Evolutionary conservation across 1,139 yeast species (phyloP).

Genomic region (Sugiyamaella neomexicana): DNA sequence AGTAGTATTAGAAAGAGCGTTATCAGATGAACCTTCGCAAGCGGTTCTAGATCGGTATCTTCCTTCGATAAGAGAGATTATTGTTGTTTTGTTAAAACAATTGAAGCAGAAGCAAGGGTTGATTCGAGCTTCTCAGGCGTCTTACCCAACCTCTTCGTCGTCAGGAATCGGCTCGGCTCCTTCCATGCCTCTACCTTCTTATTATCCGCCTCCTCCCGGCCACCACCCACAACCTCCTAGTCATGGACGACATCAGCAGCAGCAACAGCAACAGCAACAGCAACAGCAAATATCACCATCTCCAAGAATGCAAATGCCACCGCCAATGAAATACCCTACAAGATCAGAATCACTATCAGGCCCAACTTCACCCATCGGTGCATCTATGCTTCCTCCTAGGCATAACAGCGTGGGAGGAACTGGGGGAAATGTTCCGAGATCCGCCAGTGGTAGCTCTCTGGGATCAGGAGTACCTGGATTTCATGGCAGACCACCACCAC

Average conservation of each 20-base stretch:
- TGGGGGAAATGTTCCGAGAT: neutral
- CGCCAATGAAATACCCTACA: conserved; percentile 20
- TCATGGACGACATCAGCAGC: conserved; percentile 22
- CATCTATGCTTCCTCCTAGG: conserved; percentile 16
- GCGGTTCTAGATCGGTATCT: conserved; percentile 76
- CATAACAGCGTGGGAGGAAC: conserved; percentile 18
- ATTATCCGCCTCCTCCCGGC: conserved; percentile 4
- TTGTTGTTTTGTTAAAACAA: conserved; percentile 76
- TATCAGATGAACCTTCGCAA: conserved; percentile 84
- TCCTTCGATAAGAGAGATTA: conserved; percentile 84
- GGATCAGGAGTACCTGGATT: conserved; percentile 12
- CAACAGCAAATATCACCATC: conserved; percentile 6
- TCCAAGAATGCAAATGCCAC: conserved; percentile 1
- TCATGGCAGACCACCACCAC: conserved; percentile 17
- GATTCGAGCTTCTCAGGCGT: conserved; percentile 19
- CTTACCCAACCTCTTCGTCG: neutral
- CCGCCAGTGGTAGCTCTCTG: neutral
- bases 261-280: too few species aligned
- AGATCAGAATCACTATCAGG: conserved; percentile 23
- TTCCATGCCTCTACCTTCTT: conserved; percentile 3
- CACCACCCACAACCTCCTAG: conserved; percentile 20
- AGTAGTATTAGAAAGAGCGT: conserved; percentile 77
- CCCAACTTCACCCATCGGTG: conserved; percentile 14
- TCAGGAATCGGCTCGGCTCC: conserved; percentile 5
- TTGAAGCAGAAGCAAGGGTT: conserved; percentile 70